A percentile compares a stretch with the other conserved stretches of the same genome.
These are phyloP conservation scores for Xylaria curta DNA, from an alignment of 495 filamentous ascomycete genomes.

Conservation along the genomic window DNA sequence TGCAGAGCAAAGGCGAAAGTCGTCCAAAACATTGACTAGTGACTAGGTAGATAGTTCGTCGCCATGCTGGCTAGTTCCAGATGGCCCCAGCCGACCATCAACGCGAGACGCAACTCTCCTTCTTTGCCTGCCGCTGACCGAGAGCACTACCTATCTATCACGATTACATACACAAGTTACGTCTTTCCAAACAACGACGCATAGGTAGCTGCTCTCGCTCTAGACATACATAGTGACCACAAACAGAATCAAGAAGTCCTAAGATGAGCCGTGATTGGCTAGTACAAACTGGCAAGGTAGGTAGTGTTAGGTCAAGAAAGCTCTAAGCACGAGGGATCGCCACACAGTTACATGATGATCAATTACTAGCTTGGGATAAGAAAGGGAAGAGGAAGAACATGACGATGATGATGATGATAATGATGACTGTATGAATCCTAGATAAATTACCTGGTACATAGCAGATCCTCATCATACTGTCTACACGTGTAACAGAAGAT, in stretches of 20 bases:
- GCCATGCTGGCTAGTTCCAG: conserved; percentile 12
- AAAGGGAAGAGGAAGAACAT: neutral
- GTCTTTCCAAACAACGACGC: neutral
- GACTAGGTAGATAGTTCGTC: conserved; percentile 11
- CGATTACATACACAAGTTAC: neutral
- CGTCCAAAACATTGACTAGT: conserved; percentile 12
- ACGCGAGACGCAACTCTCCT: neutral
- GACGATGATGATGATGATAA: conserved; percentile 5
- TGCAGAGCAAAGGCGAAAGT: neutral
- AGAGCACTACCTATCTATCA: conserved; percentile 16
- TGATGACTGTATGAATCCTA: conserved; percentile 12
- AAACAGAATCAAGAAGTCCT: neutral
- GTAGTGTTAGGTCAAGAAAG: neutral
- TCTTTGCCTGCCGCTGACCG: conserved; percentile 30
- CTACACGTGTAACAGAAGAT: neutral
- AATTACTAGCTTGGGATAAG: conserved; percentile 13
- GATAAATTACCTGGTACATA: conserved; percentile 3
- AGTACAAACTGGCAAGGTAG: neutral
- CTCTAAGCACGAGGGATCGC: neutral
- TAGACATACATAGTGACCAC: neutral
- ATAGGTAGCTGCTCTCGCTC: neutral
- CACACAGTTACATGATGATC: conserved; percentile 12
- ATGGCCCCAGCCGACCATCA: neutral
- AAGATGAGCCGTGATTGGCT: conserved; percentile 1
- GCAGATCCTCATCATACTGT: conserved; percentile 13